Conservation (phyloP, 257 asterid species). For the Fraxinus pennsylvanica region DNA sequence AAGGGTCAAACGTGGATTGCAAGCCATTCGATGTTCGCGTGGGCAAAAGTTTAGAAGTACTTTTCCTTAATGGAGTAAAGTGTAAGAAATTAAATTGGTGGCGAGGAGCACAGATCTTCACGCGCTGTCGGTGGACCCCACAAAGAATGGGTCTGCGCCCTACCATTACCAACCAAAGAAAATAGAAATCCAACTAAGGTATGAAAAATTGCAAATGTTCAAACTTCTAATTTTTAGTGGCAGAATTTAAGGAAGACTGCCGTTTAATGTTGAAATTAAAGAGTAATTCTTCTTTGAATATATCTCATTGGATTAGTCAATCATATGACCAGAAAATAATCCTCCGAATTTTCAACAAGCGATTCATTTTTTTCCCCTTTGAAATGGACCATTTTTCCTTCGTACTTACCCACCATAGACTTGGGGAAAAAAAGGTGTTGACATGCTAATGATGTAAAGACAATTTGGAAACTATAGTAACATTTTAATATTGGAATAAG, state of each 20-base stretch:
- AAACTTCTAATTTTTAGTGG: slow-evolving; percentile 40
- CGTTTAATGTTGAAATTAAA: slow-evolving; percentile 10
- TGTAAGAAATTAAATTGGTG: slow-evolving; percentile 37
- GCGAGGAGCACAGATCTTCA: slow-evolving; percentile 47
- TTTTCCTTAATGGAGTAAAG: slow-evolving; percentile 29
- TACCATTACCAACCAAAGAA: no score
- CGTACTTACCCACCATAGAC: not conserved
- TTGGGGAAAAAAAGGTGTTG: not conserved
- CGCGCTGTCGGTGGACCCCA: slow-evolving; percentile 46
- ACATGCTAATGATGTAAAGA: not conserved
- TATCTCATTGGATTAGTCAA: not conserved
- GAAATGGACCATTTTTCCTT: not conserved
- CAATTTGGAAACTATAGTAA: no score
- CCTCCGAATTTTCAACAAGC: not conserved
- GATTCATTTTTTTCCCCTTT: not conserved
- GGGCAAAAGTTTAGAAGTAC: not conserved
- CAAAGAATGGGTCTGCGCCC: not conserved
- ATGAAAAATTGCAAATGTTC: not conserved
- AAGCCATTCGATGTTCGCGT: slow-evolving; percentile 16
- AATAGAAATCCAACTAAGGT: no score
- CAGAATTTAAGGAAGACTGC: slow-evolving; percentile 45
- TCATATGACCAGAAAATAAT: not conserved
- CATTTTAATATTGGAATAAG: not conserved
- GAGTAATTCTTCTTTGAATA: not conserved
- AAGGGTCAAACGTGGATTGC: not conserved